Evolutionary conservation across 345 rosid genomes (phyloP).

Genomic region (Gossypium anomalum): DNA sequence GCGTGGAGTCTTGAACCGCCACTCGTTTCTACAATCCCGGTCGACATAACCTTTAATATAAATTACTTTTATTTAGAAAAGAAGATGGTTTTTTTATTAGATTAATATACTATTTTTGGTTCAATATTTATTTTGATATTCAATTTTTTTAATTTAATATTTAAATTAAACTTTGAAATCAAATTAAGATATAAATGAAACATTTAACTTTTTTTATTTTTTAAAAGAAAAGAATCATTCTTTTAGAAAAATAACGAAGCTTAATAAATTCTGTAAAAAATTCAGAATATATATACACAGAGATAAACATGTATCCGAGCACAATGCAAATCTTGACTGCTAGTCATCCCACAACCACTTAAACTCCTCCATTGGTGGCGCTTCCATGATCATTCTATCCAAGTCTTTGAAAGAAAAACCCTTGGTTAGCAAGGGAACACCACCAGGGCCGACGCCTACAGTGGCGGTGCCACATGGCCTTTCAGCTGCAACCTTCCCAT

Average conservation of each 20-base stretch:
- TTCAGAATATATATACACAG: not conserved
- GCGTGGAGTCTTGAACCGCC: not conserved
- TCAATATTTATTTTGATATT: no score
- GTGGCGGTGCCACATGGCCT: not conserved
- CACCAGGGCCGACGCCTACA: not conserved
- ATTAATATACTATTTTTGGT: no score
- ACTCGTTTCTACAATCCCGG: not conserved
- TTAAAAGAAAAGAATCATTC: no score
- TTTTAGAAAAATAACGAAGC: no score
- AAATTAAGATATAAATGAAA: no score
- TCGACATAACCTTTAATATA: not conserved
- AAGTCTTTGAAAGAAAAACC: conserved; percentile 30
- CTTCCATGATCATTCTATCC: conserved; percentile 33
- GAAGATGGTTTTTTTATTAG: no score
- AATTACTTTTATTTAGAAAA: no score
- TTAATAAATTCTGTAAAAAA: not conserved
- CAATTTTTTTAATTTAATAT: no score
- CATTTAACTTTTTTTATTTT: no score
- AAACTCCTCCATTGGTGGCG: conserved; percentile 31
- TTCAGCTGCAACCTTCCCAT: not conserved
- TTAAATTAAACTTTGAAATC: no score
- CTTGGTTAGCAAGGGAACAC: conserved; percentile 16
- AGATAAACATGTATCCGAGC: not conserved
- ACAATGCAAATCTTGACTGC: not conserved
- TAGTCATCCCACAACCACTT: conserved; percentile 17